Percentiles rank a stretch among this genome's conserved stretches.
Conservation (phyloP, 305 asterid genomes). For the Fraxinus xanthoxyloides region DNA sequence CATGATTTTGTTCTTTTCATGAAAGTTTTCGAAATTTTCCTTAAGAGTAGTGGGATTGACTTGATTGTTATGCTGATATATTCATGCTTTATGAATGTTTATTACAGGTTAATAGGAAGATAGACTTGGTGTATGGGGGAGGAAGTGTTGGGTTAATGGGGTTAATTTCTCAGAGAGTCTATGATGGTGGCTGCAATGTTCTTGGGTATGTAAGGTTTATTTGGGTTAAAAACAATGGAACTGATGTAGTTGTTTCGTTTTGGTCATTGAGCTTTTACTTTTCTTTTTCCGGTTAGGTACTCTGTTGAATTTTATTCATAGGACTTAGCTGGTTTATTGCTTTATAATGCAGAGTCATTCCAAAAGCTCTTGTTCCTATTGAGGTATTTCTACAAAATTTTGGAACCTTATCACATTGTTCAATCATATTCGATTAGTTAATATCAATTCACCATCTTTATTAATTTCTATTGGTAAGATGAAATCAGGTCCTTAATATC, state of each 20-base stretch:
- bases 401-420: background rate
- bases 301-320: background rate
- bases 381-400: constrained; percentile 59
- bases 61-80: constrained; percentile 5
- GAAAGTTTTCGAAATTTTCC: background rate
- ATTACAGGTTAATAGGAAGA: constrained; percentile 79
- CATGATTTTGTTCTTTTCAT: background rate
- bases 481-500: background rate
- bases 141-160: constrained; percentile 99
- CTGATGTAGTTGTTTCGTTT: background rate
- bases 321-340: constrained; percentile 28
- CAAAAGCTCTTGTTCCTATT: constrained; percentile 86
- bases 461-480: background rate
- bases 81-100: constrained; percentile 15
- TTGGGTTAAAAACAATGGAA: background rate
- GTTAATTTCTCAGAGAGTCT: constrained; percentile 72
- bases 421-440: background rate
- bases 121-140: constrained; percentile 94
- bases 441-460: background rate
- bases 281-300: background rate
- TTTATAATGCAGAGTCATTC: constrained; percentile 81
- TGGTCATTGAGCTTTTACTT: background rate
- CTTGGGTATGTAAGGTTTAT: constrained; percentile 62
- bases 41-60: constrained; percentile 15
- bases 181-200: constrained; percentile 93